phyloP scores from a whole-genome alignment of 2,329 filamentous ascomycete species.

The Microdochium trichocladiopsis region DNA sequence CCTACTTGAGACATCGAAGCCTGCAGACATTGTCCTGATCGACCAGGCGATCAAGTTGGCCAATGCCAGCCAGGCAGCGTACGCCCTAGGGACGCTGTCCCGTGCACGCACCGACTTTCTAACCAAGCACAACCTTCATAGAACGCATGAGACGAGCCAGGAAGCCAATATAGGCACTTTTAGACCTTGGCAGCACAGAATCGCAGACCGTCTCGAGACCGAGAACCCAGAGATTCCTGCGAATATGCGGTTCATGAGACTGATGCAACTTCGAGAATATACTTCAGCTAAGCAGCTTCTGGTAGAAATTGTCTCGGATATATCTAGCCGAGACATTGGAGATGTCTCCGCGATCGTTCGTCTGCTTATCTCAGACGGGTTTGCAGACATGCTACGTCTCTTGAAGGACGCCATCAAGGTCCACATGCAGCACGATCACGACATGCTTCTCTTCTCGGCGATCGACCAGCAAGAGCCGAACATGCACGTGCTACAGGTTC shows the following conservation, averaged over 20 bases:
- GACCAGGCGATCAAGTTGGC: neutral
- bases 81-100: neutral
- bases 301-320: neutral
- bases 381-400: neutral
- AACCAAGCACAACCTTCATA: neutral
- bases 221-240: neutral
- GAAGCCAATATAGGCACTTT: neutral
- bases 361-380: neutral
- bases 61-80: neutral
- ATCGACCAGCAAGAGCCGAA: neutral
- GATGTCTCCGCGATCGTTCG: neutral
- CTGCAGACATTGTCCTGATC: neutral
- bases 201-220: neutral
- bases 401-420: neutral
- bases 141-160: neutral
- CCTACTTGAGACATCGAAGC: neutral
- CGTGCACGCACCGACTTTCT: neutral
- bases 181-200: neutral
- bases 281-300: neutral
- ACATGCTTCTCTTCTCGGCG: neutral
- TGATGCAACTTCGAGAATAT: neutral
- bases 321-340: neutral
- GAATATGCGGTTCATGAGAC: neutral
- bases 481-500: neutral
- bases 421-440: neutral